Conservation (phyloP, 2,329 filamentous ascomycete species). For the Cadophora malorum region DNA sequence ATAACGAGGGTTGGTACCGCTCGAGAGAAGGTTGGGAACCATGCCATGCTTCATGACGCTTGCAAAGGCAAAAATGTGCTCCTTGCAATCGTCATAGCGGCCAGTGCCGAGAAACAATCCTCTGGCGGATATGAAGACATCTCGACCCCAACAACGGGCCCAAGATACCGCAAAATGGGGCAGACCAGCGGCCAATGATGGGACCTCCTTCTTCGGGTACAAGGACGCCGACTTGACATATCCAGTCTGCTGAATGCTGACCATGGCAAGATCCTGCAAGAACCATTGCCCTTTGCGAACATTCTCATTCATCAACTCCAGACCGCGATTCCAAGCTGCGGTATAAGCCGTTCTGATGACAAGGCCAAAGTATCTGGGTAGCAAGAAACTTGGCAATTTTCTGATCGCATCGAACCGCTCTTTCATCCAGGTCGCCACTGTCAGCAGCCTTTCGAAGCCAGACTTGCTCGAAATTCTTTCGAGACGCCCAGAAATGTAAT, state of each 20-base stretch:
- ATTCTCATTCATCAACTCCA: conserved; percentile 80
- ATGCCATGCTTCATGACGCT: conserved; percentile 98
- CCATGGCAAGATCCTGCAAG: conserved; percentile 85
- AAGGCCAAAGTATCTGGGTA: conserved; percentile 92
- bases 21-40: conserved; percentile 92
- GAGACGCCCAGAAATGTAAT: conserved; percentile 82
- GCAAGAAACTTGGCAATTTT: conserved; percentile 83
- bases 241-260: conserved; percentile 90
- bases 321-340: conserved; percentile 77
- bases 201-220: conserved; percentile 83
- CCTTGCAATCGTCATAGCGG: conserved; percentile 84
- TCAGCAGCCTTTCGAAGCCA: conserved; percentile 66
- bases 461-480: conserved; percentile 71
- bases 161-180: conserved; percentile 94
- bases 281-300: conserved; percentile 86
- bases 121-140: conserved; percentile 94
- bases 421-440: conserved; percentile 78
- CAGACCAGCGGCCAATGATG: conserved; percentile 87
- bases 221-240: conserved; percentile 89
- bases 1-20: conserved; percentile 85
- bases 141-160: conserved; percentile 96
- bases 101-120: conserved; percentile 92
- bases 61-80: conserved; percentile 93
- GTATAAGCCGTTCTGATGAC: conserved; percentile 87
- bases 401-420: conserved; percentile 87